Evolutionary conservation across 208 protist genomes (phyloP).

Genomic region (Blechomonas ayalai): DNA sequence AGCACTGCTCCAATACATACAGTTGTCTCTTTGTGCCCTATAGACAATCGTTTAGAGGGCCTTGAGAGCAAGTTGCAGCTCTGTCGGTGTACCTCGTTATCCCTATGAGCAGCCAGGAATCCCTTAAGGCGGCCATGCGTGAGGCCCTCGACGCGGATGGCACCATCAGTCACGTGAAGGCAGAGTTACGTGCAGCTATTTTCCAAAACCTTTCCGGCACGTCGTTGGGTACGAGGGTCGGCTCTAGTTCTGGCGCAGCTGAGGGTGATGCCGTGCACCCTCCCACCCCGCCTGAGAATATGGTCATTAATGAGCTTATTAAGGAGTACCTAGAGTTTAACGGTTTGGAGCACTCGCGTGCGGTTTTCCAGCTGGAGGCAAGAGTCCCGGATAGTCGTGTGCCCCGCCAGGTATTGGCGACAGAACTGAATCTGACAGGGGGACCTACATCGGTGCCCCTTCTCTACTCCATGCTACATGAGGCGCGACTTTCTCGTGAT

Average conservation of each 20-base stretch:
- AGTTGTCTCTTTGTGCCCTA: no score
- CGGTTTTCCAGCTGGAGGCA: constrained; percentile 81
- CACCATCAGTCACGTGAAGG: constrained; percentile 81
- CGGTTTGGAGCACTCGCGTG: constrained; percentile 82
- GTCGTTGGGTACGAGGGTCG: constrained; percentile 1
- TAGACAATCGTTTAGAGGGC: no score
- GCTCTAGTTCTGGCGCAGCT: not conserved
- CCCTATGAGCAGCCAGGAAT: constrained; percentile 71
- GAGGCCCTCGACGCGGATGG: constrained; percentile 80
- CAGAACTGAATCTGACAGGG: constrained; percentile 64
- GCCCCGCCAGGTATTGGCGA: constrained; percentile 58
- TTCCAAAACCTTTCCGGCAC: constrained; percentile 71
- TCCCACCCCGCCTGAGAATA: constrained; percentile 81
- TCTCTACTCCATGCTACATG: constrained; percentile 79
- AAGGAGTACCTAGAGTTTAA: constrained; percentile 91
- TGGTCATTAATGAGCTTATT: constrained; percentile 93
- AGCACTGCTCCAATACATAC: no score
- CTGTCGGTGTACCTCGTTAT: no score
- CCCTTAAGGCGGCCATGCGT: constrained; percentile 78
- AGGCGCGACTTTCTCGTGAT: constrained; percentile 47
- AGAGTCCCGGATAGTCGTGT: constrained; percentile 35
- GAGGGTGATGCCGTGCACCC: constrained; percentile 17
- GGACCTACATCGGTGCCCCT: constrained; percentile 64
- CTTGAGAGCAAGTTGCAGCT: no score
- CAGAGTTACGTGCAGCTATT: constrained; percentile 83